Evolutionary conservation across 495 filamentous ascomycete genomes (phyloP), one percentile per base, ranked within the genome.

Genomic region (Echria macrotheca): DNA sequence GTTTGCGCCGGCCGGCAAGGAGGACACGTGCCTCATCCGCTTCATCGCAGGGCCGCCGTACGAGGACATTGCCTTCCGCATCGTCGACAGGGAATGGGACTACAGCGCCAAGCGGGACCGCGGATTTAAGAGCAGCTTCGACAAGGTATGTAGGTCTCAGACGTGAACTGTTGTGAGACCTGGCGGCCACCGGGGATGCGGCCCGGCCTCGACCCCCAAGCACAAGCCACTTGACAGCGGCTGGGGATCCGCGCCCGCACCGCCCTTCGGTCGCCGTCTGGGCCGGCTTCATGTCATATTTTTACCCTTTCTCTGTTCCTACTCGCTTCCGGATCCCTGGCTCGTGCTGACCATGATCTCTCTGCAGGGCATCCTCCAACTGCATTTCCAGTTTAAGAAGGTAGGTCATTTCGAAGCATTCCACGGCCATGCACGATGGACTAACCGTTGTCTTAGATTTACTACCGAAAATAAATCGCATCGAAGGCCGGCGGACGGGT

Each of bases 71-170:
- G 94, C 91, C 7, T 99, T 99, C 55, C 81, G 93, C 26, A 96
- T 99, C 58, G 94, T 99, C 37, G 93, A 99, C 63, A 90, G 93
- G 54, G 94, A 99, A 70, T 99, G 93, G 93, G 93, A 99, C 67
- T 97, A 95, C 63, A 91, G 87, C 68, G 90, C 93, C 0, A 96
- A 96, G 69, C 78, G 86, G 52, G 93, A 99, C 53, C 80, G 94
- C 31, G 93, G 93, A 0, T 99, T 97, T 63, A 90, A 82, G 67
- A 96, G 90, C 63, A 93, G 85, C 54, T 99, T 97, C 66, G 93
- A 99, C 64, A 97, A 96, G 83, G 89, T 91, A 78, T 55, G 46
- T n/a, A n/a, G n/a, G n/a, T 50, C 38, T 57, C 15, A 42, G 47
- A 43, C 33, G 26, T 51, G 21, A 17, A 23, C 3, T 47, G 39